Evolutionary conservation across 164 flowering plant genomes (phyloP), one percentile per base, ranked within the genome.

Genomic region (Vitis cinerea): DNA sequence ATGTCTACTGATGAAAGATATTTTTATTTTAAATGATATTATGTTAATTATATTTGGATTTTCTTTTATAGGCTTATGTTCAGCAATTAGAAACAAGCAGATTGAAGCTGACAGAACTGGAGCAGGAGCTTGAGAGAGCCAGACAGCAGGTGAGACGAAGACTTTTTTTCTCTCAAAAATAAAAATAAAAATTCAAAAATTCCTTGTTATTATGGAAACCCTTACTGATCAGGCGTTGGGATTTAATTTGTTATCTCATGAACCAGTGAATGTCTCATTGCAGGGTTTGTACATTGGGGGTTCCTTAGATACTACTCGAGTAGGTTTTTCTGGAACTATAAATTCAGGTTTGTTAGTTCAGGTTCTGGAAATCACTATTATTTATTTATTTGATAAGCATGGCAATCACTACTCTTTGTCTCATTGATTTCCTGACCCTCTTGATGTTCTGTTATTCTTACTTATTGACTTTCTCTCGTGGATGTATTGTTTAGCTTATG

Each of bases 81-180:
- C 87, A 87, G 57, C 87, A 87, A 61, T 68, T 87, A 63, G 91
- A 87, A 78, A 50, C 82, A 37, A 82, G 91, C 73, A 81, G 84
- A 11, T 54, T 83, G 74, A 87, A 83, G 76, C 79, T 87, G 56
- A 78, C 83, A 2, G 86, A 87, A 50, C 58, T 87, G 57, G 91
- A 87, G 77, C 81, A 72, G 63, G 91, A 87, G 31, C 83, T 87
- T 37, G 74, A 80, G 59, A 79, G 76, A 74, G 75, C 81, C 27
- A 76, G 79, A 52, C 82, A 77, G 37, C 84, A 83, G 83, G 90
- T 86, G 52, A 61, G 68, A 14, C 15, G 51, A 65, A 63, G 47
- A 8, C 48, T 23, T 16, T 37, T 10, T 44, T 51, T 48, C 8
- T 50, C 54, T 56, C 44, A 31, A 31, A 31, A 31, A 31, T 31